Percentiles rank a stretch among this genome's conserved stretches.
These are phyloP conservation scores for Chimonanthus salicifolius DNA, from an alignment of 164 flowering plant genomes.

Conservation along the genomic window DNA sequence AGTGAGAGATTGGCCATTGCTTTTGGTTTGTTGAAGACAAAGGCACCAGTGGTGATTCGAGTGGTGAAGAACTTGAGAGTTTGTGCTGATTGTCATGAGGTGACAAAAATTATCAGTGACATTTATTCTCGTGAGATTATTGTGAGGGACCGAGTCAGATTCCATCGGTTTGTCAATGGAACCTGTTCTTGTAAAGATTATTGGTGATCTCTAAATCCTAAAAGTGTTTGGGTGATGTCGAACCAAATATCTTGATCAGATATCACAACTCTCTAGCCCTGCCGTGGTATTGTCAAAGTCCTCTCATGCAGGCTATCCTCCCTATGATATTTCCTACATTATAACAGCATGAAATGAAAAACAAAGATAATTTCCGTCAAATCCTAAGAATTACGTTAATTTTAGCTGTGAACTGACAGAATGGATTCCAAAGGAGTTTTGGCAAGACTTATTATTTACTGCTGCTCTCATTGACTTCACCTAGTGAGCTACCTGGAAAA, in stretches of 20 bases:
- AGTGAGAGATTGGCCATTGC: conserved; percentile 44
- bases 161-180: conserved; percentile 42
- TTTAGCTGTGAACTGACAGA: not conserved
- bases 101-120: conserved; percentile 40
- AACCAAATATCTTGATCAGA: not conserved
- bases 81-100: conserved; percentile 42
- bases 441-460: not conserved
- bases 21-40: conserved; percentile 34
- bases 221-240: not conserved
- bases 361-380: not conserved
- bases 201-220: conserved; percentile 27
- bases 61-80: conserved; percentile 39
- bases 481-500: not conserved
- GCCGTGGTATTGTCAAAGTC: not conserved
- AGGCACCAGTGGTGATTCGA: conserved; percentile 30
- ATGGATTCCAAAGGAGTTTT: not conserved
- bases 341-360: not conserved
- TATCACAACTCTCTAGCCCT: not conserved
- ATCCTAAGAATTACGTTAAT: not conserved
- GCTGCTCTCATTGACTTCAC: not conserved
- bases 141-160: conserved; percentile 49
- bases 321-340: not conserved
- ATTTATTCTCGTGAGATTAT: conserved; percentile 39
- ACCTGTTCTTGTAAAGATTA: conserved; percentile 44
- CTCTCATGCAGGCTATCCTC: not conserved